phyloP scores from a whole-genome alignment of 768 basidiomycete genomes.

The Cystobasidium ongulense region DNA sequence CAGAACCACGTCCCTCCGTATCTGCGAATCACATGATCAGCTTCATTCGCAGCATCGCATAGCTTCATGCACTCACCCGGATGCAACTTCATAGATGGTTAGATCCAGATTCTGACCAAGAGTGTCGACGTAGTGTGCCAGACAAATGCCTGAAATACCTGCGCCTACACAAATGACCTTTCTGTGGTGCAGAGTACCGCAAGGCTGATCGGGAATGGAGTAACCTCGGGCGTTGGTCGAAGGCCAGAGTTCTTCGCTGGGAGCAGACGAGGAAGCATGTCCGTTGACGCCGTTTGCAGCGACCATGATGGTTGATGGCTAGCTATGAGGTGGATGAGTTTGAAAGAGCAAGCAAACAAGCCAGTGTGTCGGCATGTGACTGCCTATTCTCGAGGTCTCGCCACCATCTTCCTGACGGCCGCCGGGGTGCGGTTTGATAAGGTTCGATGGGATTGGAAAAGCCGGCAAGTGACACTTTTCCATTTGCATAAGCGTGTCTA shows the following conservation, averaged over 20 bases:
- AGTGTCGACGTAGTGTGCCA: neutral
- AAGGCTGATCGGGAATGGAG: neutral
- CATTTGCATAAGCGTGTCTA: neutral
- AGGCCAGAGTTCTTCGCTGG: neutral
- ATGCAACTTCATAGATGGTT: neutral
- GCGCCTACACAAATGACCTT: slow-evolving; percentile 5
- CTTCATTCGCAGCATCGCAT: neutral
- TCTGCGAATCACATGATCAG: slow-evolving; percentile 9
- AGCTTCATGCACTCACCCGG: neutral
- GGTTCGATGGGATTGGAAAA: neutral
- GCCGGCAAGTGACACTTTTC: neutral
- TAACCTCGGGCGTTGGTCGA: neutral
- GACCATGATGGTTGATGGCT: neutral
- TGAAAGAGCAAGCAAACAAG: neutral
- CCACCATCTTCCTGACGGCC: neutral
- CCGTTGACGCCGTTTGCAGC: neutral
- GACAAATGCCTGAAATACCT: slow-evolving; percentile 5
- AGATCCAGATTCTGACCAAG: neutral
- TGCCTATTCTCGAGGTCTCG: neutral
- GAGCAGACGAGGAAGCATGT: neutral
- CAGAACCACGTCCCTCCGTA: slow-evolving; percentile 8
- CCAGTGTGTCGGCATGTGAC: neutral
- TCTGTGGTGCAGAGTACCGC: neutral
- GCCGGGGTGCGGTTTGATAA: neutral
- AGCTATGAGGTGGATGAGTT: neutral